Base-by-base conservation (phyloP, 2,329 filamentous ascomycete species). In the Aspergillus sp. region DNA sequence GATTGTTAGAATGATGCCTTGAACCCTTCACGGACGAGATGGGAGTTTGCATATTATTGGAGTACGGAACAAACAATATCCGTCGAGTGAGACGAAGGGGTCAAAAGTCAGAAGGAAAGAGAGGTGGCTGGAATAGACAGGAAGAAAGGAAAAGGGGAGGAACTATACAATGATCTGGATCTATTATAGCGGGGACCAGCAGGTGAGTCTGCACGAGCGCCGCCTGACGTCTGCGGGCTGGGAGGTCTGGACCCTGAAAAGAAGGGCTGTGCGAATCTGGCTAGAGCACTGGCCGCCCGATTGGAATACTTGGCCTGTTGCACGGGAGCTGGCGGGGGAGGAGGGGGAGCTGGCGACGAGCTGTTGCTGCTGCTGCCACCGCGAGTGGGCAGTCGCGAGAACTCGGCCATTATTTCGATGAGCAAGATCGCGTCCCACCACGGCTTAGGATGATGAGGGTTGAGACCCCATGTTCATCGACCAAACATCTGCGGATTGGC, bases 251-350 rank as follows among this genome's bases (percentile, higher is more conserved):
- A 80, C 59, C 74, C 78, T 51, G 79, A 80, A 52, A 78, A 75
- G 65, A 82, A 79, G 17, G 79, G 78, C 64, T 81, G 79, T 45
- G 78, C 78, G 58, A 83, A 77, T 59, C 80, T 75, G 59, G 79
- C 78, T 47, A 78, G 61, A 52, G 75, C 75, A 63, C 68, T 76
- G 55, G 75, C 75, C 41, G 75, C 75, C 53, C 74, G 71, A 55
- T 72, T 69, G 25, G 73, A 70, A 63, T 77, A 76, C 57, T 68
- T 66, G 58, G 56, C 61, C 44, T 65, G 66, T 49, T 67, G 65
- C 47, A 66, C 63, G 20, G 69, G 70, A 41, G 65, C 70, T 45
- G 71, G 69, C 20, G 68, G 65, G 49, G 70, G 65, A 40, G 69
- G 69, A 40, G 70, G 61, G 47, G 69, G 68, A 60, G 62, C 64